Percentiles rank a stretch among this genome's conserved stretches.
phyloP scores from a whole-genome alignment of 2,329 filamentous ascomycete genomes.

The Mycocentrospora acerina region DNA sequence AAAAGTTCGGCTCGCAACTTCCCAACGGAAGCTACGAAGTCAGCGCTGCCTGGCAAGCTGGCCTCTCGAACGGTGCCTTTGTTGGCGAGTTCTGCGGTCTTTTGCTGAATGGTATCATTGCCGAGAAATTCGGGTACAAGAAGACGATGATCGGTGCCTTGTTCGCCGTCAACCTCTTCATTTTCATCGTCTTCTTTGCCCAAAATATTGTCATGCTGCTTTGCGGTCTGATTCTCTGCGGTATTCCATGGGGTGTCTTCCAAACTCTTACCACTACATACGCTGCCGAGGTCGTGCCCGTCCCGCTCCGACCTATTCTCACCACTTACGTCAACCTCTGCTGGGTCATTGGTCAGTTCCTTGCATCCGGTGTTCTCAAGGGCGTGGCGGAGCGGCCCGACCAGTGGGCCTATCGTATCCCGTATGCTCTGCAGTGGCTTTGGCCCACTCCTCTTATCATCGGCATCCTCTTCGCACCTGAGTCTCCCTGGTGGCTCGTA shows the following conservation, averaged over 20 bases:
- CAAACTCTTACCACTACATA: constrained; percentile 52
- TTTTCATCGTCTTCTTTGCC: constrained; percentile 42
- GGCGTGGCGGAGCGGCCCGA: constrained; percentile 64
- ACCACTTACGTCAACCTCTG: constrained; percentile 74
- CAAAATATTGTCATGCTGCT: constrained; percentile 58
- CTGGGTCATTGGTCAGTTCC: constrained; percentile 73
- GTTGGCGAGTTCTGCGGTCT: constrained; percentile 49
- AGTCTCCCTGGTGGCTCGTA: constrained; percentile 74
- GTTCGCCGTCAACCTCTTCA: constrained; percentile 30
- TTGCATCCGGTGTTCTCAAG: constrained; percentile 70
- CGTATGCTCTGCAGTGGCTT: constrained; percentile 73
- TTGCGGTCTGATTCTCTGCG: constrained; percentile 57
- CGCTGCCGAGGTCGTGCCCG: constrained; percentile 65
- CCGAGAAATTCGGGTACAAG: constrained; percentile 47
- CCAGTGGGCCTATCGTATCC: constrained; percentile 67
- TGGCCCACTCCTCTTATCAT: constrained; percentile 70
- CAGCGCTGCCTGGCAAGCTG: constrained; percentile 50
- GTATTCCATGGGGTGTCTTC: constrained; percentile 51
- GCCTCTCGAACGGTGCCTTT: constrained; percentile 49
- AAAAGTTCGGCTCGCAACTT: constrained; percentile 43
- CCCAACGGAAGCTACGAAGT: constrained; percentile 44
- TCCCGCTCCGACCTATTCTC: constrained; percentile 61
- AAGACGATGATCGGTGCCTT: constrained; percentile 42
- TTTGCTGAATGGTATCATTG: constrained; percentile 48
- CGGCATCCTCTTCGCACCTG: constrained; percentile 67